phyloP scores from a whole-genome alignment of 208 protist genomes.

The Trypanosoma lewisi region DNA sequence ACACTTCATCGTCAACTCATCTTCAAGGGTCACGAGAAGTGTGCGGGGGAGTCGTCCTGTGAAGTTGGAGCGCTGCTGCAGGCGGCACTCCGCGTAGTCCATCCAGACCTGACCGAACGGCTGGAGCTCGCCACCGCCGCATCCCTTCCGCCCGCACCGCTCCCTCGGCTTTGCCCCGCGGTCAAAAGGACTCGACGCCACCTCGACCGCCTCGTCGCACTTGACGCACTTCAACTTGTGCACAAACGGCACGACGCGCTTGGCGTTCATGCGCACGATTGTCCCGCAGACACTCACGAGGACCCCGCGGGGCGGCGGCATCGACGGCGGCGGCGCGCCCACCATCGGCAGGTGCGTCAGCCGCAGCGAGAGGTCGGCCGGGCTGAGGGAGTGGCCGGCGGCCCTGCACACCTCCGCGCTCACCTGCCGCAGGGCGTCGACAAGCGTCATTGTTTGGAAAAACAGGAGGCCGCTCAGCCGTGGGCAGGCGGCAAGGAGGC shows the following conservation, averaged over 20 bases:
- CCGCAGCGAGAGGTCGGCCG: conserved; percentile 57
- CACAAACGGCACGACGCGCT: conserved; percentile 74
- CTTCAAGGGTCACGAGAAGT: conserved; percentile 78
- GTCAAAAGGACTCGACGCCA: conserved; percentile 64
- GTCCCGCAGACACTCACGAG: conserved; percentile 77
- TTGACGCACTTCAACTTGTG: conserved; percentile 67
- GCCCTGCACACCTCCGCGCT: conserved; percentile 54
- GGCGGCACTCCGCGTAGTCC: conserved; percentile 88
- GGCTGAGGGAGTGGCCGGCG: conserved; percentile 40
- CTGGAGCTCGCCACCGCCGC: conserved; percentile 68
- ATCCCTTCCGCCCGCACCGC: conserved; percentile 49
- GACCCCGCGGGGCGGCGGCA: conserved; percentile 57
- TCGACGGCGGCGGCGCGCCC: conserved; percentile 45
- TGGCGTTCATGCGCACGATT: conserved; percentile 80
- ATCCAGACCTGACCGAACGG: conserved; percentile 79
- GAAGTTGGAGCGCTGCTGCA: conserved; percentile 81
- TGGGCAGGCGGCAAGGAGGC: conserved; percentile 52
- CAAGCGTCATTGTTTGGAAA: conserved; percentile 37
- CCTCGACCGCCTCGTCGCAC: conserved; percentile 48
- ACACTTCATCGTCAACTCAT: conserved; percentile 79
- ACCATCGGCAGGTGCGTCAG: conserved; percentile 66
- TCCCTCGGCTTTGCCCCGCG: conserved; percentile 39
- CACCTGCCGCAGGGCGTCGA: conserved; percentile 41
- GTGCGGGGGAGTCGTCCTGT: conserved; percentile 73
- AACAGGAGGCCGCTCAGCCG: conserved; percentile 45